Conservation (phyloP, 2,329 filamentous ascomycete genomes). For the Fusarium scirpi region DNA sequence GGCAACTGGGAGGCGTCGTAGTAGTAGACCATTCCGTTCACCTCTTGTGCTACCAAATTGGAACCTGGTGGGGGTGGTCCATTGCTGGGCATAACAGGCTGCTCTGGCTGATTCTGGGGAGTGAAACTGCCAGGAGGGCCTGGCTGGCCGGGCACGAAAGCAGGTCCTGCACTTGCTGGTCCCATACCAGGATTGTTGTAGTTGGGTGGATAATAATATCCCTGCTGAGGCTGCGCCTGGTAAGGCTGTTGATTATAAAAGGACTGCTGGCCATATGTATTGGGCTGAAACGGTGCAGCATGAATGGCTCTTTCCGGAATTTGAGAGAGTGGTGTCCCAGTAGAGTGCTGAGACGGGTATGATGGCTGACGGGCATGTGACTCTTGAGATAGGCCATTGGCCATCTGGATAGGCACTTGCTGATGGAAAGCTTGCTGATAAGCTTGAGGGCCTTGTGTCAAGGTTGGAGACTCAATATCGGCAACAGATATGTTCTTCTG, state of each 20-base stretch:
- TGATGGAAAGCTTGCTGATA: slow-evolving; percentile 96
- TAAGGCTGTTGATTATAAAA: slow-evolving; percentile 67
- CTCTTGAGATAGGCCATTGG: slow-evolving; percentile 67
- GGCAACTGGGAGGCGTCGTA: slow-evolving; percentile 83
- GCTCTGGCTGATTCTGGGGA: slow-evolving; percentile 58
- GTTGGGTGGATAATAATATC: slow-evolving; percentile 76
- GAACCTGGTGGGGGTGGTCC: slow-evolving; percentile 49
- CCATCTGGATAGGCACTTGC: slow-evolving; percentile 84
- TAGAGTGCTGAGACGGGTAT: slow-evolving; percentile 76
- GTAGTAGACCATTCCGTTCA: slow-evolving; percentile 97
- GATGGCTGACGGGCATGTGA: slow-evolving; percentile 75
- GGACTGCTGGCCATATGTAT: slow-evolving; percentile 69
- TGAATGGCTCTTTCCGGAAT: slow-evolving; percentile 94
- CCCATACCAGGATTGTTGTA: slow-evolving; percentile 62
- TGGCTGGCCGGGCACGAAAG: slow-evolving; percentile 69
- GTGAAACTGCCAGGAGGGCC: slow-evolving; percentile 56
- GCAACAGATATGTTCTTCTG: slow-evolving; percentile 95
- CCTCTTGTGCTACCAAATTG: slow-evolving; percentile 81
- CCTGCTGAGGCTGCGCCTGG: slow-evolving; percentile 59
- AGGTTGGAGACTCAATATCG: slow-evolving; percentile 87
- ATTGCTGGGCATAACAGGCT: slow-evolving; percentile 48
- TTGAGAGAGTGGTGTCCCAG: slow-evolving; percentile 86
- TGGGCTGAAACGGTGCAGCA: slow-evolving; percentile 88
- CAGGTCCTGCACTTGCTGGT: slow-evolving; percentile 64
- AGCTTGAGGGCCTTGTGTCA: slow-evolving; percentile 70